These are phyloP conservation scores for Mycena polygramma DNA, from an alignment of 768 basidiomycete species.

Conservation along the genomic window DNA sequence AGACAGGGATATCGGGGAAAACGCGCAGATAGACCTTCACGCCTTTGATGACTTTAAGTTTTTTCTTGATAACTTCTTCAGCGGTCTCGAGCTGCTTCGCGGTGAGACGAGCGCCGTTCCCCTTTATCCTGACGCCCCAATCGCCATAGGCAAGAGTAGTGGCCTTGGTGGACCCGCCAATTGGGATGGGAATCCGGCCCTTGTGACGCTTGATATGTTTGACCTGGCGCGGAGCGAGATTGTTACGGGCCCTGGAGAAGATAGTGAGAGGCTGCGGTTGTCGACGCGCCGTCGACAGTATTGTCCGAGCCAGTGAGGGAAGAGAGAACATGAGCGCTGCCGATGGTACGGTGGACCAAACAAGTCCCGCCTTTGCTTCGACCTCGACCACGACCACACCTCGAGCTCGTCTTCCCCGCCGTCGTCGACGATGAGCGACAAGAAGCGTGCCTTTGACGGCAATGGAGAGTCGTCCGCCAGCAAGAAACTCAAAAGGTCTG, in stretches of 20 bases:
- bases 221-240: slow-evolving; percentile 87
- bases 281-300: slow-evolving; percentile 22
- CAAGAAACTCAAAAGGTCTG: slow-evolving; percentile 81
- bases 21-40: slow-evolving; percentile 88
- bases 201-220: slow-evolving; percentile 93
- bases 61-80: slow-evolving; percentile 89
- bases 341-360: slow-evolving; percentile 12
- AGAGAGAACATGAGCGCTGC: slow-evolving; percentile 28
- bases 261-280: slow-evolving; percentile 46
- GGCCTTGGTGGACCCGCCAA: slow-evolving; percentile 92
- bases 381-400: slow-evolving; percentile 21
- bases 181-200: slow-evolving; percentile 87
- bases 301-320: slow-evolving; percentile 31
- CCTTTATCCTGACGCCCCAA: slow-evolving; percentile 92
- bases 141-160: slow-evolving; percentile 94
- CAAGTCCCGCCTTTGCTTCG: slow-evolving; percentile 1
- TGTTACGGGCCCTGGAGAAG: slow-evolving; percentile 63
- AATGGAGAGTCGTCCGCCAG: slow-evolving; percentile 59
- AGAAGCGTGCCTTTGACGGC: slow-evolving; percentile 72
- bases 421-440: slow-evolving; percentile 69
- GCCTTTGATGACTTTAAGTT: slow-evolving; percentile 91
- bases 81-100: slow-evolving; percentile 92
- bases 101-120: slow-evolving; percentile 81
- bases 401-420: slow-evolving; percentile 13
- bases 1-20: slow-evolving; percentile 97